Evolutionary conservation across 345 rosid genomes (phyloP).

Genomic region (Acer campestre): DNA sequence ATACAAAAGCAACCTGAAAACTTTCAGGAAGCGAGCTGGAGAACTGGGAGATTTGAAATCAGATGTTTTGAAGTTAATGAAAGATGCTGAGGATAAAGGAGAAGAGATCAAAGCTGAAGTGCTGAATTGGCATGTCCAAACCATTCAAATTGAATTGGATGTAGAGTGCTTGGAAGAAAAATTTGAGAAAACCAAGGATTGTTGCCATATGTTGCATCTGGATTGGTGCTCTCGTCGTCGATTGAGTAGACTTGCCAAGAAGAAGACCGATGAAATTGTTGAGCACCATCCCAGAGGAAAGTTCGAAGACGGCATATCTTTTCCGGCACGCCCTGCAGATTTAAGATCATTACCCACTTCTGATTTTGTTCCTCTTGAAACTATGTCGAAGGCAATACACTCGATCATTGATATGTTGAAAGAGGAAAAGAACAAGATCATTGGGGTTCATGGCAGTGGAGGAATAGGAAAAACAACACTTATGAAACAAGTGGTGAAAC

Average conservation of each 20-base stretch:
- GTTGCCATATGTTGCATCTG: neutral
- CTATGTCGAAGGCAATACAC: neutral
- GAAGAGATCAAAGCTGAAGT: conserved; percentile 14
- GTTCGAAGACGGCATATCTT: neutral
- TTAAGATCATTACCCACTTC: neutral
- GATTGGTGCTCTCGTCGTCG: conserved; percentile 4
- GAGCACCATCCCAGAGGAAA: neutral
- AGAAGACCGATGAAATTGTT: neutral
- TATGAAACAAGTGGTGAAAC: conserved; percentile 7
- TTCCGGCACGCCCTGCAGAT: neutral
- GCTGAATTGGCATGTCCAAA: neutral
- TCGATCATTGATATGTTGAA: neutral
- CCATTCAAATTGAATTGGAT: neutral
- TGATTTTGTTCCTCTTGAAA: neutral
- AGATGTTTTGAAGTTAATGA: neutral
- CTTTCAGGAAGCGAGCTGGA: neutral
- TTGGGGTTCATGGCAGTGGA: conserved; percentile 5
- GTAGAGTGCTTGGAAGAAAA: neutral
- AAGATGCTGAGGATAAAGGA: neutral
- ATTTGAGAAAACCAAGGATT: neutral
- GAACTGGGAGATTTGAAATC: neutral
- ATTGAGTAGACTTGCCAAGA: neutral
- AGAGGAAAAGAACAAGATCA: neutral
- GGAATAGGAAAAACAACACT: conserved; percentile 5
- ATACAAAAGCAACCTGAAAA: neutral